Evolutionary conservation across 2,329 filamentous ascomycete species (phyloP), one percentile per base, ranked within the genome.

Genomic region (Byssochlamys sp.): DNA sequence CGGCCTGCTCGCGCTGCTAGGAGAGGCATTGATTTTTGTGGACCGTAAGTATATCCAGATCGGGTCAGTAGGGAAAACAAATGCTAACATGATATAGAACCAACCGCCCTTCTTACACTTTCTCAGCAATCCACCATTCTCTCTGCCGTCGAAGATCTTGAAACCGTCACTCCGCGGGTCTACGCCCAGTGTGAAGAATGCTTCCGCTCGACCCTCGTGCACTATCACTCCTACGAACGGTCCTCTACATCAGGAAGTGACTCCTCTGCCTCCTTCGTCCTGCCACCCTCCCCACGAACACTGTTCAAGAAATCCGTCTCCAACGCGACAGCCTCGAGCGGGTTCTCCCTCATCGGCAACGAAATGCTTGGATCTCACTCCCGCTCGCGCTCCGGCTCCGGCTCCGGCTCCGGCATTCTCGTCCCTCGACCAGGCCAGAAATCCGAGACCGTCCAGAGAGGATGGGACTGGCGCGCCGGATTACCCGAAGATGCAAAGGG

Each of bases 1-100:
- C 65, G 91, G 91, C 55, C 75, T 97, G 25, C 79, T 96, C 7
- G 85, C 88, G 2, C 78, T 97, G 12, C 80, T 97, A 1, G 91
- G 90, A 55, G 92, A 97, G 74, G 85, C 87, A 0, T 82, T 92
- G 2, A 82, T 90, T 1, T 89, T 96, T 60, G 77, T 95, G 59
- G 84, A 86, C 66, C 79, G 79, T 78, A 69, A 71, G 72, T 70
- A 60, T 50, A 56, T n/a, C 10, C 25, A 14, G 10, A 11, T 14
- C 3, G 11, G 12, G 10, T 29, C 7, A 29, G 24, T 1, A 12
- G 7, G 24, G n/a, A 49, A 51, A 51, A 27, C 25, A 24, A 5
- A 52, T 60, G 59, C 66, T 68, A 49, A 66, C 49, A 14, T 49
- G n/a, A 54, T 61, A 25, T 61, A 77, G 75, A 82, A 68, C 78